phyloP scores from a whole-genome alignment of 2,329 filamentous ascomycete genomes.

The Aspergillus sergii region DNA sequence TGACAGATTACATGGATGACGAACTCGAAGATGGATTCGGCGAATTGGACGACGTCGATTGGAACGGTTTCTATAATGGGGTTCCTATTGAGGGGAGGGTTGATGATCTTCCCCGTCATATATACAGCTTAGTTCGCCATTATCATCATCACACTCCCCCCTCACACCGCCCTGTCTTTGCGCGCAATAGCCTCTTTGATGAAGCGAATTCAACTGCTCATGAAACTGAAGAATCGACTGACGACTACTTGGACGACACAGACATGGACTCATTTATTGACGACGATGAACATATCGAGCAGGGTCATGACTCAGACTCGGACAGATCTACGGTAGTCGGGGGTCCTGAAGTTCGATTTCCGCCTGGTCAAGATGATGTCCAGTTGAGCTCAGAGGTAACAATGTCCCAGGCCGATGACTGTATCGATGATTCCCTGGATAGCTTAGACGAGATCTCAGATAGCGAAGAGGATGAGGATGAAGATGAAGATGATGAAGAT shows the following conservation, averaged over 20 bases:
- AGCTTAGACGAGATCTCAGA: constrained; percentile 12
- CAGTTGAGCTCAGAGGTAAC: constrained; percentile 21
- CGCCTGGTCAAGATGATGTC: constrained; percentile 18
- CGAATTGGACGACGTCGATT: constrained; percentile 30
- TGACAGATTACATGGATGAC: constrained; percentile 44
- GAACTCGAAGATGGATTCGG: constrained; percentile 25
- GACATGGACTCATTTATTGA: constrained; percentile 41
- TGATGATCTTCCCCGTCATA: constrained; percentile 16
- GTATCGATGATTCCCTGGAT: constrained; percentile 1
- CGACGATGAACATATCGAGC: constrained; percentile 26
- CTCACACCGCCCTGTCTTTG: not conserved
- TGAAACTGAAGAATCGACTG: constrained; percentile 26
- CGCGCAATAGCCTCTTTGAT: not conserved
- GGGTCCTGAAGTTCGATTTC: constrained; percentile 16
- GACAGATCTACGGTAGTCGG: constrained; percentile 39
- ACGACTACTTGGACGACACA: constrained; percentile 32
- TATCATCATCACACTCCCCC: not conserved
- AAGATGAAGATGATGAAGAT: constrained; percentile 21
- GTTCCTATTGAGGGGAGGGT: constrained; percentile 17
- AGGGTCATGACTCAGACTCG: constrained; percentile 30
- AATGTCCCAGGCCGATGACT: constrained; percentile 12
- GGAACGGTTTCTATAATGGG: constrained; percentile 16
- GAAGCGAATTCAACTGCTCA: constrained; percentile 13
- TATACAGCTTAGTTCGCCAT: constrained; percentile 3
- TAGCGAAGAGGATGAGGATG: constrained; percentile 18